Evolutionary conservation across 2,329 filamentous ascomycete species (phyloP), one percentile per base, ranked within the genome.

Genomic region (Trichoderma gracile): DNA sequence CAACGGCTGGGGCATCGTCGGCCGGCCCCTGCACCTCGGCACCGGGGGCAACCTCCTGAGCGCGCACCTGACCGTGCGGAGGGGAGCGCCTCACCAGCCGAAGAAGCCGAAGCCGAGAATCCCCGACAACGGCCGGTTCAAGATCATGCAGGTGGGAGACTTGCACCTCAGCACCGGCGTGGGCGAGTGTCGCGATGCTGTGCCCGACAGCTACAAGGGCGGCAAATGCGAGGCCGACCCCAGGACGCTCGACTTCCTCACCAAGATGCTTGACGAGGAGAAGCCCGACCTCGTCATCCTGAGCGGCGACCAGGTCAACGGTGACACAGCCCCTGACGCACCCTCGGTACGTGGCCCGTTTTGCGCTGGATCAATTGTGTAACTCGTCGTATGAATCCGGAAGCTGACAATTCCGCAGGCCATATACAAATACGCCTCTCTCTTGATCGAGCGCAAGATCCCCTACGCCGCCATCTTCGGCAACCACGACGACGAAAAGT

Each of bases 111-210:
- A 86, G 45, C 91, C 89, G 12, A 86, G 91, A 65, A 92, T 99
- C 68, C 85, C 86, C 49, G 92, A 96, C 67, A 92, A 95, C 74
- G 95, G 94, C 33, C 92, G 90, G 71, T 98, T 98, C 81, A 98
- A 98, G 81, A 97, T 99, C 68, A 87, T 99, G 84, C 95, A 99
- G 78, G 82, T 96, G 63, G 90, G 93, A n/a, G 95, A 99, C 78
- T 79, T 98, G 67, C 95, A 99, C 77, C 79, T 99, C 63, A 94
- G 92, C 73, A 99, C 95, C 2, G 95, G 94, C 10, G 83, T 93
- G 5, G 95, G 95, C 10, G 78, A 79, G 50, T 99, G 95, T 73
- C 87, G 95, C 68, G 93, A 99, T 70, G 86, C 92, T n/a, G 83
- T 94, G 69, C 93, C 93, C 0, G 84, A 87, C 67, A 84, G 83